A percentile compares a stretch with the other conserved stretches of the same genome.
phyloP scores from a whole-genome alignment of 129 eudicot species.

The Deinandra increscens region DNA sequence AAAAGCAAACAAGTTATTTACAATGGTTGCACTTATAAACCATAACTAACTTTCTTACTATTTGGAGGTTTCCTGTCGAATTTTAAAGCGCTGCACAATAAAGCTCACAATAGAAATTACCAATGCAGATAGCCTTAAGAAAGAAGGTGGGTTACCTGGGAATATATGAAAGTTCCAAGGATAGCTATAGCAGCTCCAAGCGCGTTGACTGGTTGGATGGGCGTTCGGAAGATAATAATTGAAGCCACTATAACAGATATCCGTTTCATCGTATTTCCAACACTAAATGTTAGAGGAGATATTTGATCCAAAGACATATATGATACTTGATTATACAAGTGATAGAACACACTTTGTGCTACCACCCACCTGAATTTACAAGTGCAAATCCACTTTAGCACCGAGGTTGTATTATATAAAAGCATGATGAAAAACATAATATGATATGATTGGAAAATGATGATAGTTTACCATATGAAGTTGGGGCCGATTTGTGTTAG shows the following conservation, averaged over 20 bases:
- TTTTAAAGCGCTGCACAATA: too few species aligned
- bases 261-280: slow-evolving; percentile 68
- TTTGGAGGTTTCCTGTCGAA: too few species aligned
- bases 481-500: slow-evolving; percentile 53
- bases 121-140: not conserved
- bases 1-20: not conserved
- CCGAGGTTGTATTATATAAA: not conserved
- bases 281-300: slow-evolving; percentile 61
- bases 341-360: slow-evolving; percentile 64
- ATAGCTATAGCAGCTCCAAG: slow-evolving; percentile 65
- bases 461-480: slow-evolving; percentile 39
- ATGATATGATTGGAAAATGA: slow-evolving; percentile 8
- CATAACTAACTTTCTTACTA: not conserved
- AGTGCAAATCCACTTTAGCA: slow-evolving; percentile 7
- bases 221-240: slow-evolving; percentile 56
- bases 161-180: slow-evolving; percentile 61
- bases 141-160: slow-evolving; percentile 40
- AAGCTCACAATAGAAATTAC: too few species aligned
- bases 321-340: slow-evolving; percentile 59
- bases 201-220: slow-evolving; percentile 54
- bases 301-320: slow-evolving; percentile 63
- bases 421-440: not conserved
- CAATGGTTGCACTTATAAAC: not conserved
- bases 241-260: slow-evolving; percentile 65
- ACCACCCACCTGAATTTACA: slow-evolving; percentile 51